phyloP scores from a whole-genome alignment of 2,329 filamentous ascomycete genomes.

The Ustulina deusta region DNA sequence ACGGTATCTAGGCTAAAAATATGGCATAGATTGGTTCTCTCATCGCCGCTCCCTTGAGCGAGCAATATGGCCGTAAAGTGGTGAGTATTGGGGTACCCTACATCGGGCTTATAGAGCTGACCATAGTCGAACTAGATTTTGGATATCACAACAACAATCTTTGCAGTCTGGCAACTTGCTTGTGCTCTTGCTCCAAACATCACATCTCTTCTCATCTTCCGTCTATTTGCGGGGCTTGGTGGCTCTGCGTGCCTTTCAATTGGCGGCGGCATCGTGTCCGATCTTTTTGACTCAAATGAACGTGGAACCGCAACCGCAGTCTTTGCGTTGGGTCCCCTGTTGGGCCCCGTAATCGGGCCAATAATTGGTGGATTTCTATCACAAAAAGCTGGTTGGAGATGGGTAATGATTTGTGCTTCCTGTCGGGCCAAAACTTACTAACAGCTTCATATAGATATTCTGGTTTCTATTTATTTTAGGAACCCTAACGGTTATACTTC shows the following conservation, averaged over 20 bases:
- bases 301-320: constrained; percentile 33
- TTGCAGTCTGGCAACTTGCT: constrained; percentile 31
- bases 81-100: constrained; percentile 15
- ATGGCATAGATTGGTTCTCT: constrained; percentile 33
- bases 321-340: constrained; percentile 33
- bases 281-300: constrained; percentile 33
- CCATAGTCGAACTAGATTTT: constrained; percentile 20
- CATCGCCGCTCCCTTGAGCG: constrained; percentile 34
- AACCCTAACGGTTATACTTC: constrained; percentile 27
- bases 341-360: constrained; percentile 38
- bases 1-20: constrained; percentile 1
- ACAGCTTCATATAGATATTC: constrained; percentile 22
- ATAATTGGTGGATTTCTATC: constrained; percentile 35
- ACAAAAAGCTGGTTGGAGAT: constrained; percentile 35
- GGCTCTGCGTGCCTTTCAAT: constrained; percentile 36
- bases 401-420: constrained; percentile 22
- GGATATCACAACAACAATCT: constrained; percentile 33
- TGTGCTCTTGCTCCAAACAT: constrained; percentile 35
- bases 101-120: constrained; percentile 12
- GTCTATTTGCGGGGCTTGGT: constrained; percentile 29
- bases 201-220: constrained; percentile 31
- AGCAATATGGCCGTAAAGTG: constrained; percentile 36
- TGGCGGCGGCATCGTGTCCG: constrained; percentile 36
- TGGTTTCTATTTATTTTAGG: constrained; percentile 33
- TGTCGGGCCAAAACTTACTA: constrained; percentile 1